Percentiles rank a stretch among this genome's conserved stretches.
Conservation (phyloP, 257 asterid genomes). For the Eustoma russellianum region DNA sequence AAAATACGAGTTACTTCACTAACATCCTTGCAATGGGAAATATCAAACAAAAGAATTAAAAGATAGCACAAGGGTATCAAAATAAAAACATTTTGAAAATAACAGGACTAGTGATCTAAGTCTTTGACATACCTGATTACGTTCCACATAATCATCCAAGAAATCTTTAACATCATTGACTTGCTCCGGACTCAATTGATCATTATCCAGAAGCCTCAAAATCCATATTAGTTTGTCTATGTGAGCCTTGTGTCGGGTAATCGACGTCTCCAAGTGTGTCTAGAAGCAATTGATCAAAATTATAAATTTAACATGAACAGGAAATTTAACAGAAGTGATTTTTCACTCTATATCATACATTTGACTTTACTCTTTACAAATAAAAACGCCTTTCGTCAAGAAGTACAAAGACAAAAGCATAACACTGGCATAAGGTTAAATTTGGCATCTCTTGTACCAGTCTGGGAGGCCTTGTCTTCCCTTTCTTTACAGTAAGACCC, state of each 20-base stretch:
- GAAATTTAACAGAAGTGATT: too few species aligned
- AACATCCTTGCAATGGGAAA: neutral
- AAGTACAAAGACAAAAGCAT: constrained; percentile 6
- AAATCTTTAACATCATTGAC: constrained; percentile 97
- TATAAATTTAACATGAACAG: too few species aligned
- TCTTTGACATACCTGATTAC: constrained; percentile 88
- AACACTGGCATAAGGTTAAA: too few species aligned
- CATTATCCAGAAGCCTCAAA: constrained; percentile 92
- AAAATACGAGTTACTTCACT: constrained; percentile 1
- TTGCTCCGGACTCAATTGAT: constrained; percentile 96
- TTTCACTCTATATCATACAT: too few species aligned
- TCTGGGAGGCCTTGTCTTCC: constrained; percentile 95
- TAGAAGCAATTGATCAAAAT: constrained; percentile 15
- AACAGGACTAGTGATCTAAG: too few species aligned
- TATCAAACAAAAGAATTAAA: neutral
- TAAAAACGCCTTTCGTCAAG: neutral
- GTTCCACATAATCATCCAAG: constrained; percentile 96
- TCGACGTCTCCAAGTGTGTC: constrained; percentile 94
- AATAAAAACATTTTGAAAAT: neutral
- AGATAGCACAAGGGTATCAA: neutral
- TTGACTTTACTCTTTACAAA: too few species aligned
- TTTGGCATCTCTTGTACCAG: constrained; percentile 57
- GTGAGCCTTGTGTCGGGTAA: constrained; percentile 96
- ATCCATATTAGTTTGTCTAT: constrained; percentile 91
- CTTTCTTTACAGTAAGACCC: constrained; percentile 94